Percentiles rank a stretch among this genome's conserved stretches.
phyloP scores from a whole-genome alignment of 352 stramenopile species.

The Globisporangium iwayamae region DNA sequence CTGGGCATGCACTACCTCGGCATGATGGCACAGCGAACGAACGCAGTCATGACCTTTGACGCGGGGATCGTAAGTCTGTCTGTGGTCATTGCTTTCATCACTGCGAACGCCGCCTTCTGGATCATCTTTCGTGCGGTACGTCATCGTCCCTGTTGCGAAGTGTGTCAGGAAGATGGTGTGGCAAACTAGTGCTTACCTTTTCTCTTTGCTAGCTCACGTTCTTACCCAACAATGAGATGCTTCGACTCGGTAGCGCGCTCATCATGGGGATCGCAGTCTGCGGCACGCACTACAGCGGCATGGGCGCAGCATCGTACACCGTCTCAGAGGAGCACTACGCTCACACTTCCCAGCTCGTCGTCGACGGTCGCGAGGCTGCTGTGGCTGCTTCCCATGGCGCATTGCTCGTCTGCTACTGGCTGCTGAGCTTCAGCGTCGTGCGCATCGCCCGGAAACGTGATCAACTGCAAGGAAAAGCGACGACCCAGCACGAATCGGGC shows the following conservation, averaged over 20 bases:
- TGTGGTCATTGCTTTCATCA: constrained; percentile 46
- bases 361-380: constrained; percentile 33
- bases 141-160: neutral
- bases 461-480: neutral
- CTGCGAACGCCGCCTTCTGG: constrained; percentile 60
- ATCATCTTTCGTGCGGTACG: constrained; percentile 58
- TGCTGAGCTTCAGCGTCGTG: constrained; percentile 24
- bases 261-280: constrained; percentile 62
- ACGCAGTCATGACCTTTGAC: constrained; percentile 36
- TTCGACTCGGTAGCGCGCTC: constrained; percentile 48
- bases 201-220: constrained; percentile 42
- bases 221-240: constrained; percentile 37
- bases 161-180: neutral
- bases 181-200: neutral
- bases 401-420: constrained; percentile 50
- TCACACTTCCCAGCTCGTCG: constrained; percentile 18
- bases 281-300: constrained; percentile 55
- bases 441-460: constrained; percentile 6
- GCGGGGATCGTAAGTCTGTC: constrained; percentile 36
- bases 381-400: constrained; percentile 39
- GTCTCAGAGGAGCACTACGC: constrained; percentile 27
- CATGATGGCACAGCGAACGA: constrained; percentile 56
- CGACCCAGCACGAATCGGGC: constrained; percentile 7
- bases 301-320: constrained; percentile 38
- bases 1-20: constrained; percentile 70